These are phyloP conservation scores for Venturia nashicola DNA, from an alignment of 2,329 filamentous ascomycete genomes.

Conservation along the genomic window DNA sequence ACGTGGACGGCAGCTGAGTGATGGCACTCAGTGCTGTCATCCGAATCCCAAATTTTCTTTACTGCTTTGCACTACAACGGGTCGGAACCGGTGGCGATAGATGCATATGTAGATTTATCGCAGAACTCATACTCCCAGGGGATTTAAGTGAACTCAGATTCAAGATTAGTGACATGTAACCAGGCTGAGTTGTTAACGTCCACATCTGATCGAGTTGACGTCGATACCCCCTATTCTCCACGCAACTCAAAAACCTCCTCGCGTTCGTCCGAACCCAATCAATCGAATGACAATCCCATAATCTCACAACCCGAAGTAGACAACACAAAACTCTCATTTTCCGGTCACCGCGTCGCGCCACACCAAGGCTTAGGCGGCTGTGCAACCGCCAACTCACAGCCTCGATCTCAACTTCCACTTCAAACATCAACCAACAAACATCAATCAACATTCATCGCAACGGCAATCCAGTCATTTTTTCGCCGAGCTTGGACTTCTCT, in stretches of 20 bases:
- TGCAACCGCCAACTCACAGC: conserved; percentile 1
- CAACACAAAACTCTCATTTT: background rate
- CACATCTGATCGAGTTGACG: background rate
- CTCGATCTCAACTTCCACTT: background rate
- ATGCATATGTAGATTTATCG: background rate
- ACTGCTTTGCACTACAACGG: background rate
- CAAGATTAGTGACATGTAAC: background rate
- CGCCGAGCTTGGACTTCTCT: background rate
- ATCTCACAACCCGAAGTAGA: background rate
- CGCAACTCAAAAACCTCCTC: background rate
- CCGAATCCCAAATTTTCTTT: background rate
- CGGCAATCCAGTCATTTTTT: background rate
- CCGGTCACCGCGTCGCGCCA: background rate
- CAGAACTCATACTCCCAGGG: background rate
- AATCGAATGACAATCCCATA: background rate
- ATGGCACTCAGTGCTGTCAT: background rate
- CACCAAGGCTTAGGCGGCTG: background rate
- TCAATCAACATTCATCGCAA: background rate
- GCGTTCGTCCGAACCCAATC: background rate
- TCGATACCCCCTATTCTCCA: background rate
- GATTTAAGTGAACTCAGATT: too few species aligned
- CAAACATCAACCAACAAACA: background rate
- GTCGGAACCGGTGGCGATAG: background rate
- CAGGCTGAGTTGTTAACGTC: background rate
- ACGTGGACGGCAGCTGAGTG: conserved; percentile 22